Percentiles rank a stretch among this genome's conserved stretches.
phyloP scores from a whole-genome alignment of 805 yeast genomes.

The Zygotorulaspora sp. region DNA sequence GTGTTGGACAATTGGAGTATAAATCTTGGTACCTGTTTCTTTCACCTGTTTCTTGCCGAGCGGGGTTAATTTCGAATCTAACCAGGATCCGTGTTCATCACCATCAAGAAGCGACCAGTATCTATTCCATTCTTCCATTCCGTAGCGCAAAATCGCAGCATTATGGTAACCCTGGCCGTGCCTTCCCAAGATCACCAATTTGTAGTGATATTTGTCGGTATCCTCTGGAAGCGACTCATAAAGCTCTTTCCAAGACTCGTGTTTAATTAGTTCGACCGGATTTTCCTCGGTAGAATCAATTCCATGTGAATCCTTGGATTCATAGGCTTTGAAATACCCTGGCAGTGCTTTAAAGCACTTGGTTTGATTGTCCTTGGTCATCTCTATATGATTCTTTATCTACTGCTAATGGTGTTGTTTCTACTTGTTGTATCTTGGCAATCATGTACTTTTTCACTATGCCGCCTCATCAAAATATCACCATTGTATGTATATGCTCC shows the following conservation, averaged over 20 bases:
- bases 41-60: slow-evolving; percentile 54
- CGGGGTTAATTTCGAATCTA: slow-evolving; percentile 51
- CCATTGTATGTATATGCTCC: no score
- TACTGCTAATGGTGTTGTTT: no score
- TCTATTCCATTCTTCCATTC: slow-evolving; percentile 51
- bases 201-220: slow-evolving; percentile 19
- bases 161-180: slow-evolving; percentile 73
- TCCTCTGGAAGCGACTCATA: slow-evolving; percentile 22
- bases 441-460: no score
- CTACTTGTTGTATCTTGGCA: no score
- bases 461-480: no score
- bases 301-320: slow-evolving; percentile 3
- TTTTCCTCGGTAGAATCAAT: slow-evolving; percentile 18
- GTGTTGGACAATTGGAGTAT: slow-evolving; percentile 24
- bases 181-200: slow-evolving; percentile 36
- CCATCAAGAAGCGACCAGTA: slow-evolving; percentile 51
- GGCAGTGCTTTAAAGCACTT: slow-evolving; percentile 21
- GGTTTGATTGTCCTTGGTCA: background rate
- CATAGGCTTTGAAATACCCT: slow-evolving; percentile 25
- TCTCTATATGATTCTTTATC: no score
- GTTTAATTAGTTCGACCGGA: slow-evolving; percentile 18
- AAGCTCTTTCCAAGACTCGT: slow-evolving; percentile 21
- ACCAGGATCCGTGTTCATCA: slow-evolving; percentile 50
- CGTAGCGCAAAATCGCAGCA: slow-evolving; percentile 49
- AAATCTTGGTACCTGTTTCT: slow-evolving; percentile 34